Percentiles rank a stretch among this genome's conserved stretches.
phyloP scores from a whole-genome alignment of 1,139 yeast genomes.

The Zygoascus hellenicus region DNA sequence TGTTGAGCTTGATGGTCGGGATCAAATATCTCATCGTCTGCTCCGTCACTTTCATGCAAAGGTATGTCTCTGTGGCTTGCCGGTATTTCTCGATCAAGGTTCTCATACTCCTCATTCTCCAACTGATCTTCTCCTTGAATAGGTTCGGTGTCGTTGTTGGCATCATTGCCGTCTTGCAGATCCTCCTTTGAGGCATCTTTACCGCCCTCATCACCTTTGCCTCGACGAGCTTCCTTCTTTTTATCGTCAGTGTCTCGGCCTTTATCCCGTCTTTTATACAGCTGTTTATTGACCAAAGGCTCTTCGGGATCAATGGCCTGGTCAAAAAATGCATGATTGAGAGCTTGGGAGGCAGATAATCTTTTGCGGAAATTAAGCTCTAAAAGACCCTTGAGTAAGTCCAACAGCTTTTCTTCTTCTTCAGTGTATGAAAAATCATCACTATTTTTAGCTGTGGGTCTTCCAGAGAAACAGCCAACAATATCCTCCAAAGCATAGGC shows the following conservation, averaged over 20 bases:
- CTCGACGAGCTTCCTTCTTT: not conserved
- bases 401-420: slow-evolving; percentile 41
- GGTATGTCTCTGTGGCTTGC: not conserved
- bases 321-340: slow-evolving; percentile 50
- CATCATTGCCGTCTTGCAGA: not conserved
- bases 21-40: not conserved
- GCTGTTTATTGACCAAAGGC: slow-evolving; percentile 7
- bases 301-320: slow-evolving; percentile 9
- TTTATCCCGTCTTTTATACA: slow-evolving; percentile 1
- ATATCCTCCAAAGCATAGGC: slow-evolving; percentile 34
- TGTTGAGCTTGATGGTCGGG: not conserved
- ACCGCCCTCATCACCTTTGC: not conserved
- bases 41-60: not conserved
- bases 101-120: not conserved
- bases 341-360: slow-evolving; percentile 49
- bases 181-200: slow-evolving; percentile 1
- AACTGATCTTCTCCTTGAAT: not conserved
- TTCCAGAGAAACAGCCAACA: slow-evolving; percentile 35
- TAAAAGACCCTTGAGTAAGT: slow-evolving; percentile 49
- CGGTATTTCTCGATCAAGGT: not conserved
- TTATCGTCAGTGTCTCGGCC: not conserved
- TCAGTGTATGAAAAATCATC: slow-evolving; percentile 14
- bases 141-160: slow-evolving; percentile 3
- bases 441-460: slow-evolving; percentile 12
- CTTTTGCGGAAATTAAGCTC: slow-evolving; percentile 54